Evolutionary conservation across 1,139 yeast genomes (phyloP).

Genomic region (Pichia sp.): DNA sequence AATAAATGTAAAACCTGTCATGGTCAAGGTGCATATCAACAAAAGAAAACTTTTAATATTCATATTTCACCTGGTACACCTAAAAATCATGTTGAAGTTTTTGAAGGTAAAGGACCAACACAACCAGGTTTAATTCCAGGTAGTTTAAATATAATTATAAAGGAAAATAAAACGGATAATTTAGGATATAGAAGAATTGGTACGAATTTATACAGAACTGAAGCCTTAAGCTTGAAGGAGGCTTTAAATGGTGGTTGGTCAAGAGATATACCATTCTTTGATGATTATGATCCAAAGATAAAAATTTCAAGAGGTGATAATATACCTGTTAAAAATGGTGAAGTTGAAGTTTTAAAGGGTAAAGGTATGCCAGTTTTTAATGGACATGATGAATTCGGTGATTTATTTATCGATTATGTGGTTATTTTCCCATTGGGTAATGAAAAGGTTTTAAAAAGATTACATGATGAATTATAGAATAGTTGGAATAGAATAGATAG

Average conservation of each 20-base stretch:
- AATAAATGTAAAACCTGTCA: slow-evolving; percentile 61
- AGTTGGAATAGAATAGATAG: background rate
- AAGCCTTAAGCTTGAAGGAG: slow-evolving; percentile 64
- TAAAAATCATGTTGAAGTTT: slow-evolving; percentile 50
- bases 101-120: slow-evolving; percentile 77
- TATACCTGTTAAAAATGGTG: slow-evolving; percentile 52
- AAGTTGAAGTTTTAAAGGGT: slow-evolving; percentile 61
- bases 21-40: slow-evolving; percentile 61
- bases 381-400: slow-evolving; percentile 58
- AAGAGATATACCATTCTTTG: slow-evolving; percentile 60
- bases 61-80: slow-evolving; percentile 67
- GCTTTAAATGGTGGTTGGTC: slow-evolving; percentile 77
- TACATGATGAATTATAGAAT: slow-evolving; percentile 26
- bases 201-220: slow-evolving; percentile 70
- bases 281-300: slow-evolving; percentile 44
- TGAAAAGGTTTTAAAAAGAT: slow-evolving; percentile 14
- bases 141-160: slow-evolving; percentile 55
- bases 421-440: slow-evolving; percentile 27
- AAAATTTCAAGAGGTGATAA: slow-evolving; percentile 46
- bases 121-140: slow-evolving; percentile 81
- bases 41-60: slow-evolving; percentile 51
- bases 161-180: slow-evolving; percentile 47
- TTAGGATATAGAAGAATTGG: slow-evolving; percentile 86
- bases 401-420: slow-evolving; percentile 47
- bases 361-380: slow-evolving; percentile 77